phyloP scores from a whole-genome alignment of 495 filamentous ascomycete species.

The Penicillium riverlandense region DNA sequence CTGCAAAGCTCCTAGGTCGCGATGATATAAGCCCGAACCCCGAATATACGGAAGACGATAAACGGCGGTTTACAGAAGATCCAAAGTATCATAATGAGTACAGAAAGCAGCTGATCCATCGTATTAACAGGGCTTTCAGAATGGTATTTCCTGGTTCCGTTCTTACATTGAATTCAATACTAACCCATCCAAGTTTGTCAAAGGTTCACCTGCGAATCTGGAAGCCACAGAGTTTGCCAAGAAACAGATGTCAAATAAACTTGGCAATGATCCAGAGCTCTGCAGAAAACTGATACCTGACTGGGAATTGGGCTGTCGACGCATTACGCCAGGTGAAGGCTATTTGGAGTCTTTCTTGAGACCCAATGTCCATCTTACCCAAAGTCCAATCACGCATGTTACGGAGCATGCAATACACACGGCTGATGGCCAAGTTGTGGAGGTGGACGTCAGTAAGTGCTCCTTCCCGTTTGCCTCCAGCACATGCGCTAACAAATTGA shows the following conservation, averaged over 20 bases:
- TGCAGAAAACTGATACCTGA: conserved; percentile 35
- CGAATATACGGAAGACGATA: conserved; percentile 22
- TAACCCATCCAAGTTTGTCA: conserved; percentile 11
- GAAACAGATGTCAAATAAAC: conserved; percentile 27
- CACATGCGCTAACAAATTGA: too few species aligned
- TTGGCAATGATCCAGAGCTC: conserved; percentile 27
- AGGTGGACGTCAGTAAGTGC: conserved; percentile 34
- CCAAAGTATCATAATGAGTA: conserved; percentile 6
- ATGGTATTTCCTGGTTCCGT: conserved; percentile 4
- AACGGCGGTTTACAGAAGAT: not conserved
- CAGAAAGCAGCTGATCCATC: conserved; percentile 22
- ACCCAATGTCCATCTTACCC: conserved; percentile 21
- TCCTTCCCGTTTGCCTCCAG: not conserved
- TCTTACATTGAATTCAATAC: too few species aligned
- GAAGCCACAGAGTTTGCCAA: conserved; percentile 9
- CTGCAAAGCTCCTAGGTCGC: conserved; percentile 19
- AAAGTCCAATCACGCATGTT: conserved; percentile 19
- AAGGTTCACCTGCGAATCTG: conserved; percentile 12
- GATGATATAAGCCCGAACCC: conserved; percentile 19
- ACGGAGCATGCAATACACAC: conserved; percentile 36
- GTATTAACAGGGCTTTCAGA: conserved; percentile 24
- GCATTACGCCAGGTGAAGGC: conserved; percentile 37
- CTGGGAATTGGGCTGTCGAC: conserved; percentile 41
- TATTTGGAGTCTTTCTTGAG: conserved; percentile 32
- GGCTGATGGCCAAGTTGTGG: conserved; percentile 30